Evolutionary conservation across 2,329 filamentous ascomycete species (phyloP), one percentile per base, ranked within the genome.

Genomic region (Colletotrichum caudatum): DNA sequence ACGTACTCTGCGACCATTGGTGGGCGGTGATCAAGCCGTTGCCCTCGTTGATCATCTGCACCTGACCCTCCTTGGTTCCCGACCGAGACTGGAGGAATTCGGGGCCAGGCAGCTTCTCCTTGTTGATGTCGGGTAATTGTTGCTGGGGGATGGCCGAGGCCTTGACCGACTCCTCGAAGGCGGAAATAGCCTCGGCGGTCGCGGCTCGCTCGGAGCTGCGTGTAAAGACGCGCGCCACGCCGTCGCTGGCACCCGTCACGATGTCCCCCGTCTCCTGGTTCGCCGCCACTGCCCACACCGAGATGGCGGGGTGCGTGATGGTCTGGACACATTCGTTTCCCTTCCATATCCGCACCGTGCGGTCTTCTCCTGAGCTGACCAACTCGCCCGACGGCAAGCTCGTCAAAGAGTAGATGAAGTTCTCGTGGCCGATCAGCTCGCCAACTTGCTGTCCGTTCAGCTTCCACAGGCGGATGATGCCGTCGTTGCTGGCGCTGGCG

Each of bases 251-350:
- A 41, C 95, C 96, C 3, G 93, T 93, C n/a, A 94, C 94, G 72
- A 99, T 95, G 77, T 99, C 97, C 29, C 96, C 95, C 59, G 89
- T 97, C 73, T 94, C 90, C 0, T 87, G 78, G 78, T 93, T 96
- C 14, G 89, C 93, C n/a, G 94, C 93, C 23, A 99, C 94, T 18
- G 90, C 87, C 96, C 96, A 99, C 6, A 99, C 95, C 0, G 95
- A 98, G 66, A 98, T 97, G 12, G 96, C 96, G 14, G 96, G 96
- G 77, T 98, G 94, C 1, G 95, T 98, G 74, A 99, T 98, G 50
- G 95, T 98, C 81, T 99, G 96, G 57, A 97, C 83, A 79, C 95
- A 98, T 68, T 94, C 87, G 18, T 85, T 88, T 56, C 92, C 93
- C 75, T 89, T 91, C 96, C 97, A 99, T 78, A 99, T 85, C 64